Conservation (phyloP, 2,329 filamentous ascomycete species). For the Penicillium sp. region DNA sequence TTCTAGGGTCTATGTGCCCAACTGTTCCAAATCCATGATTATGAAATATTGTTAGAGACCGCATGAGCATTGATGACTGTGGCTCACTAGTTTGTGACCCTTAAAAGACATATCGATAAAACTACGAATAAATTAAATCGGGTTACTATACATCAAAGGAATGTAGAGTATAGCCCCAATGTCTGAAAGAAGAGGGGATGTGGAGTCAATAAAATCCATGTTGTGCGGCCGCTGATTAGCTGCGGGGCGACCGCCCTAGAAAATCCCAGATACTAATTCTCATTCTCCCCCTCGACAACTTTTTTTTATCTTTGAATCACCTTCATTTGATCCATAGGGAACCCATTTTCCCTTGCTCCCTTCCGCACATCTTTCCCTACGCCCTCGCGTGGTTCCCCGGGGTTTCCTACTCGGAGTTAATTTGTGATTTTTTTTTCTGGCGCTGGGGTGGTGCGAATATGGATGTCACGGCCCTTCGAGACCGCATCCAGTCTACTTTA, state of each 20-base stretch:
- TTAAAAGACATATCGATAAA: too few relatives aligned
- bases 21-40: neutral
- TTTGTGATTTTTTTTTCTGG: constrained; percentile 29
- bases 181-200: neutral
- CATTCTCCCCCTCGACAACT: constrained; percentile 23
- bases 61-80: neutral
- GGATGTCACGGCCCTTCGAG: constrained; percentile 62
- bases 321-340: constrained; percentile 8
- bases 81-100: too few relatives aligned
- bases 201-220: constrained; percentile 20
- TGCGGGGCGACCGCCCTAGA: constrained; percentile 28
- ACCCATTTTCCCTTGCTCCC: constrained; percentile 11
- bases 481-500: constrained; percentile 65
- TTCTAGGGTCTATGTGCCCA: neutral
- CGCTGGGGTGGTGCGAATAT: constrained; percentile 48
- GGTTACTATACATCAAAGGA: too few relatives aligned
- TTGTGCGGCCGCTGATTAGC: constrained; percentile 31
- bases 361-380: neutral
- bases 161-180: neutral
- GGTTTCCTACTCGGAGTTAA: constrained; percentile 21
- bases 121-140: too few relatives aligned
- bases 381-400: constrained; percentile 15
- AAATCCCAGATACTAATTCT: constrained; percentile 21
- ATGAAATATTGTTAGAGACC: neutral
- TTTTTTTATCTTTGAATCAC: constrained; percentile 18